Conservation (phyloP, 257 asterid species). For the Mentha longifolia region DNA sequence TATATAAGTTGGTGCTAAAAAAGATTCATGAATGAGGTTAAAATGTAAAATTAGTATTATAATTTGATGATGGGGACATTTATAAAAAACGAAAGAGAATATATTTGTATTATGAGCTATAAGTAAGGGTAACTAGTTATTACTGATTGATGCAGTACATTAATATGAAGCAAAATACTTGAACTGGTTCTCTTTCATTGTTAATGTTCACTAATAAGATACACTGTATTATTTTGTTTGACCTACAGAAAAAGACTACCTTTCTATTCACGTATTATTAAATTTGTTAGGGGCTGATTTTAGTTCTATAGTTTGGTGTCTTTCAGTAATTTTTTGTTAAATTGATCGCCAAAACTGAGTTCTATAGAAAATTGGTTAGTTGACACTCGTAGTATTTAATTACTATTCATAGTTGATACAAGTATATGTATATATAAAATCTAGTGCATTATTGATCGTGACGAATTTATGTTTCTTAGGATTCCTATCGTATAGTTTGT, state of each 20-base stretch:
- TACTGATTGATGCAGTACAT: background rate
- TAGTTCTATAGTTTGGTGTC: background rate
- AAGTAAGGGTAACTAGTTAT: conserved; percentile 9
- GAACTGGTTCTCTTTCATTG: background rate
- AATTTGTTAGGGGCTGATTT: background rate
- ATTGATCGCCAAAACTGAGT: background rate
- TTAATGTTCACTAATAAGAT: background rate
- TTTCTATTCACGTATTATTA: background rate
- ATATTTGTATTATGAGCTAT: background rate
- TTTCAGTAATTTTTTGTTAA: background rate
- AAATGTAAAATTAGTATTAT: too few relatives aligned
- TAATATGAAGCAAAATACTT: background rate
- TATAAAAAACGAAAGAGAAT: too few relatives aligned
- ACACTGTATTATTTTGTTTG: background rate
- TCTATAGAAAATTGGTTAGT: too few relatives aligned
- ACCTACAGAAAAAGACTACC: conserved; percentile 4
- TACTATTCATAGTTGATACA: background rate
- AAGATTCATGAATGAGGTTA: too few relatives aligned
- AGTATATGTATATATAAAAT: too few relatives aligned
- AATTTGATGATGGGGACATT: too few relatives aligned
- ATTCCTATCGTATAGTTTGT: conserved; percentile 17
- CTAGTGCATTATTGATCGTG: background rate
- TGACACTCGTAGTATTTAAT: too few relatives aligned
- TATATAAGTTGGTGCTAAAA: too few relatives aligned
- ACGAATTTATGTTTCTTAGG: background rate